Base-by-base conservation (phyloP, 1,139 yeast species). In the Lipomyces yarrowii region DNA sequence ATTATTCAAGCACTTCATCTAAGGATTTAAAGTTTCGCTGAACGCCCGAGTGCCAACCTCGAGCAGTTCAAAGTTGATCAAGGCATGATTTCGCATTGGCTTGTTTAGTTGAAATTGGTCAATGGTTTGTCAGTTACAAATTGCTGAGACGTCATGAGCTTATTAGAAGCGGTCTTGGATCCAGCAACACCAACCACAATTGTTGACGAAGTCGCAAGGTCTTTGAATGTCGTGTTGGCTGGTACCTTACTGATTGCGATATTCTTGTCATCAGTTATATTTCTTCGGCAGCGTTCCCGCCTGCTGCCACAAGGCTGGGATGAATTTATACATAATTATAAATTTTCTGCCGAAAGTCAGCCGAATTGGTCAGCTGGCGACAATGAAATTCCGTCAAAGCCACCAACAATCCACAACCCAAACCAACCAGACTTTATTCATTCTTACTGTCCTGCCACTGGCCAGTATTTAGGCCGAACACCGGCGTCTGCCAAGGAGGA, bases 391-490 rank as follows among this genome's bases (percentile, higher is more conserved):
- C 53, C 65, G 33, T 13, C 59, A 7, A 33, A 13, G 15, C 65
- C 64, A 13, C 11, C 51, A 10, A 21, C 39, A 10, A 18, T 64
- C 46, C 30, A 48, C 11, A 48, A 42, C 5, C 32, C 63, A 33
- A 23, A 6, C 6, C 42, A 23, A 15, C 69, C 68, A 2, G 64
- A 65, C 7, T 3, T 54, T 71, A 90, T 93, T 69, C 96, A 90
- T 74, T 86, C 94, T 70, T 89, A 90, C 76, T 94, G 98, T 78
- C 98, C 99, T 5, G 98, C 98, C 0, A 94, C 98, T 0, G 96
- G 97, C 39, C 97, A 91, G 78, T 87, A 82, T 67, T 80, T 94
- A 71, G 98, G 97, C 0, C 82, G 87, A 21, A 87, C 87, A 71
- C 80, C 82, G 57, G 87, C 91, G 4, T 86, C 87, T 64, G 78